Conservation (phyloP, 768 basidiomycete genomes). For the Polyporus arcularius region DNA sequence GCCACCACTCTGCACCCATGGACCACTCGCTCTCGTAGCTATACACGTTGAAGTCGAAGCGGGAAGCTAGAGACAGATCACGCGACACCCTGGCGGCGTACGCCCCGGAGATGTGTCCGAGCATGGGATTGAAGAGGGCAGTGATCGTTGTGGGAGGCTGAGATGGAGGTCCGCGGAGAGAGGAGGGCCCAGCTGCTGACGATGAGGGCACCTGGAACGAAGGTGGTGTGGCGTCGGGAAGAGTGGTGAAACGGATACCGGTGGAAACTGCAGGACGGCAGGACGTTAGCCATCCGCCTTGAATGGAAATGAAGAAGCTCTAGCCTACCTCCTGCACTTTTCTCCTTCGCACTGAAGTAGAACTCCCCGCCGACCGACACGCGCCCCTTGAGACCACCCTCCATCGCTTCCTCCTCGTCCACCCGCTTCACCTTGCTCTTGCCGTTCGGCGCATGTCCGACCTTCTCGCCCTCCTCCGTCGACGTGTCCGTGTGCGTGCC, state of each 20-base stretch:
- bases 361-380: slow-evolving; percentile 92
- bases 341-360: slow-evolving; percentile 91
- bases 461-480: slow-evolving; percentile 35
- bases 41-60: slow-evolving; percentile 96
- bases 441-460: slow-evolving; percentile 6
- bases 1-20: slow-evolving; percentile 96
- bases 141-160: slow-evolving; percentile 96
- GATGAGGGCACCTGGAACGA: slow-evolving; percentile 55
- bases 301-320: neutral
- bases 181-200: slow-evolving; percentile 30
- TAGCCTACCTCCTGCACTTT: slow-evolving; percentile 87
- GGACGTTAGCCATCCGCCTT: neutral
- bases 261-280: slow-evolving; percentile 67
- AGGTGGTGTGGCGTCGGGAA: slow-evolving; percentile 76
- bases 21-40: slow-evolving; percentile 97
- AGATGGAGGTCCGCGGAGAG: slow-evolving; percentile 36
- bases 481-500: slow-evolving; percentile 38
- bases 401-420: slow-evolving; percentile 92
- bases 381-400: slow-evolving; percentile 87
- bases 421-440: slow-evolving; percentile 58
- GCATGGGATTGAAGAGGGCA: slow-evolving; percentile 93
- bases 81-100: slow-evolving; percentile 87
- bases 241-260: slow-evolving; percentile 90
- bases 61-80: slow-evolving; percentile 83
- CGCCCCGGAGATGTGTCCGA: slow-evolving; percentile 89